Evolutionary conservation across 2,329 filamentous ascomycete species (phyloP).

Genomic region (Botrytis pseudocinerea): DNA sequence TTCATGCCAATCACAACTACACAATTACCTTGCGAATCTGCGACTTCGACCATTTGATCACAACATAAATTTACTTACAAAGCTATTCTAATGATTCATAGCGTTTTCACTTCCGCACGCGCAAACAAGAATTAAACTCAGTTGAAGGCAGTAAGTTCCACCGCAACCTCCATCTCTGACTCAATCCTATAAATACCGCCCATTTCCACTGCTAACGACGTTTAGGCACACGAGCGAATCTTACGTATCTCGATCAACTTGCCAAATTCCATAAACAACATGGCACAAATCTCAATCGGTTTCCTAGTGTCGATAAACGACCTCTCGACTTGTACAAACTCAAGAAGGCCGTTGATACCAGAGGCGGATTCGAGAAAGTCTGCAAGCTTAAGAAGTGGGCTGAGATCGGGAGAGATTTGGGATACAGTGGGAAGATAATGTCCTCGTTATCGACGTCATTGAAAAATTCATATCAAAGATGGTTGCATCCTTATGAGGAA

Average conservation of each 20-base stretch:
- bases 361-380: constrained; percentile 93
- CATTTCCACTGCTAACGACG: constrained; percentile 32
- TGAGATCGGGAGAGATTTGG: constrained; percentile 92
- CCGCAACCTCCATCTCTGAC: constrained; percentile 19
- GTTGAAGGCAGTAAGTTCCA: constrained; percentile 89
- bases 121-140: constrained; percentile 95
- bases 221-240: constrained; percentile 85
- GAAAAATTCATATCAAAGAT: constrained; percentile 97
- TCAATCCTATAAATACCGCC: too few species aligned
- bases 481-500: constrained; percentile 95
- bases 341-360: constrained; percentile 93
- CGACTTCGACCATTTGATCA: not conserved
- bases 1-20: not conserved
- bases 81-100: constrained; percentile 46
- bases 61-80: not conserved
- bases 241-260: constrained; percentile 93
- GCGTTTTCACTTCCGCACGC: constrained; percentile 95
- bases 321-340: constrained; percentile 92
- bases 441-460: constrained; percentile 95
- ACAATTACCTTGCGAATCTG: not conserved
- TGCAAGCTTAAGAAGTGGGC: constrained; percentile 99
- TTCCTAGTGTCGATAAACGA: constrained; percentile 96
- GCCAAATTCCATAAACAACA: constrained; percentile 97
- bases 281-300: constrained; percentile 87
- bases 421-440: constrained; percentile 99